Base-by-base conservation (phyloP, 2,329 filamentous ascomycete genomes). In the Cyphellophora attinorum region DNA sequence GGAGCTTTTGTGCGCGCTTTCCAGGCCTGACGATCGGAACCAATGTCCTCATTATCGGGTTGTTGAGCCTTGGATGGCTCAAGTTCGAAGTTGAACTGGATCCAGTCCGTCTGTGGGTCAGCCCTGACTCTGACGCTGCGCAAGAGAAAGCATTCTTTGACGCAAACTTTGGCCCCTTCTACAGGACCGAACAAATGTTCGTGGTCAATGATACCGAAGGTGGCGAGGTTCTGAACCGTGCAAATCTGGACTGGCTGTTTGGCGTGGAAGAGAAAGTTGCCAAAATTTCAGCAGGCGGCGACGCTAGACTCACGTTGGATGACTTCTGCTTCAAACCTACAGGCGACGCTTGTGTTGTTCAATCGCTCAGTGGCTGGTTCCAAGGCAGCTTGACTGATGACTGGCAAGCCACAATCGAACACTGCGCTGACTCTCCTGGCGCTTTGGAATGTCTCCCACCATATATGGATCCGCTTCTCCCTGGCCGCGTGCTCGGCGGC, bases 91-190 rank as follows among this genome's bases (percentile, higher is more conserved):
- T 98, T 21, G 91, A 96, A 58, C 83, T 70, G 14, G 82, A 96
- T 42, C 91, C 91, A 5, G 91, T 93, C 8, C 78, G 83, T 31
- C 66, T 98, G 6, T 98, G 91, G 91, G 91, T 98, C n/a, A 88
- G 89, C 50, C 91, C 91, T 5, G 81, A 82, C 6, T 96, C 91
- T 3, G 75, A 79, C 31, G 89, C 93, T 13, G 91, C 91, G 0
- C 74, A 85, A 54, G 89, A 98, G 56, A 98, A 98, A 62, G 72
- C 73, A 2, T 98, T 93, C 55, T 98, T 96, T 46, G 93, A 98
- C 54, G 58, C 74, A 21, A 86, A 85, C 49, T 98, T 98, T 55
- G 93, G 91, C 0, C 86, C 89, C 0, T 98, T 98, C 53, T 98
- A 91, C 60, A 82, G 91, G 27, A 82, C 88, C 0, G 84, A 98